These are phyloP conservation scores for Rhodamnia argentea DNA, from an alignment of 345 rosid genomes.

Conservation along the genomic window DNA sequence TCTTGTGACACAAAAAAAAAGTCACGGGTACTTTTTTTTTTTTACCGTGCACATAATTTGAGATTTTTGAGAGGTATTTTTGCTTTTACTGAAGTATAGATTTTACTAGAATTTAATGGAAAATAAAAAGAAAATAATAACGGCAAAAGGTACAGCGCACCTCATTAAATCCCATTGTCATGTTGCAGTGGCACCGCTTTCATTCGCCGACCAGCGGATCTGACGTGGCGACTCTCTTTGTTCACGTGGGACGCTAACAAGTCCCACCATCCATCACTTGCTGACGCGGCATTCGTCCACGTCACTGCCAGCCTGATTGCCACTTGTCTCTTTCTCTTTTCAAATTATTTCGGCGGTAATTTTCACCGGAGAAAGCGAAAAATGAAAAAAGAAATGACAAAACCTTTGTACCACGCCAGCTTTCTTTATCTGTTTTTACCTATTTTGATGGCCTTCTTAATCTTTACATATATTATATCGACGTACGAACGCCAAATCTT, in stretches of 20 bases:
- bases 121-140: background rate
- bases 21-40: too few species aligned
- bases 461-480: background rate
- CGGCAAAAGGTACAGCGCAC: background rate
- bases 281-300: background rate
- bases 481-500: background rate
- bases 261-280: background rate
- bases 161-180: background rate
- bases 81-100: background rate
- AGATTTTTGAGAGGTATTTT: background rate
- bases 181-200: background rate
- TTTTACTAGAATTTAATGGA: background rate
- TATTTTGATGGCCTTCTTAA: background rate
- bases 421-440: rapidly evolving
- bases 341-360: background rate
- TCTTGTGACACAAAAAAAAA: too few species aligned
- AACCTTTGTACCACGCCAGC: background rate
- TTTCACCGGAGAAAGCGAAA: background rate
- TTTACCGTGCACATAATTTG: too few species aligned
- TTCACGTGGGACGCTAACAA: background rate
- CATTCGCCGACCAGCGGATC: background rate
- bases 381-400: background rate
- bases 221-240: background rate
- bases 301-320: background rate
- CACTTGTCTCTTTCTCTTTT: background rate